phyloP scores from a whole-genome alignment of 345 rosid genomes.

The Citrus reticulata region DNA sequence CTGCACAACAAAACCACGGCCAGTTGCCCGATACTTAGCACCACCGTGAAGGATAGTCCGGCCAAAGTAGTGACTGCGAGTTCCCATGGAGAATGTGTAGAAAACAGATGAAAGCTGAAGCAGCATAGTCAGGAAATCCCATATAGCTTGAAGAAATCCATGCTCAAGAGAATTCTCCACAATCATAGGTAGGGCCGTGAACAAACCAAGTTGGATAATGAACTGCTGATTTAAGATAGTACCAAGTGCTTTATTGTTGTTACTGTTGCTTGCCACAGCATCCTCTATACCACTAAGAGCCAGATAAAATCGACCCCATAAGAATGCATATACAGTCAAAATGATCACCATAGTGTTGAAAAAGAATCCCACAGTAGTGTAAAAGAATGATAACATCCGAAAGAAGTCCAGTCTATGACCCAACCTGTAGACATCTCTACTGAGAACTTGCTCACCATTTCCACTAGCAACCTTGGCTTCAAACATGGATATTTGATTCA shows the following conservation, averaged over 20 bases:
- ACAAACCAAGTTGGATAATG: constrained; percentile 87
- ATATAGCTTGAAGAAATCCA: constrained; percentile 85
- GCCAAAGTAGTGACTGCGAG: constrained; percentile 93
- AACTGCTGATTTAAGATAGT: constrained; percentile 91
- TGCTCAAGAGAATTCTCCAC: constrained; percentile 93
- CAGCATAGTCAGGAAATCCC: constrained; percentile 97
- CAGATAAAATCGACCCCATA: constrained; percentile 94
- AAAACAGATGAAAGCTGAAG: constrained; percentile 93
- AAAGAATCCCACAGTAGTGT: constrained; percentile 91
- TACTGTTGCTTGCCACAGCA: constrained; percentile 46
- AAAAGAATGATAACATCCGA: constrained; percentile 93
- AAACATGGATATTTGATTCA: constrained; percentile 96
- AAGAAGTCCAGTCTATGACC: constrained; percentile 98
- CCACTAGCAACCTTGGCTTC: constrained; percentile 99
- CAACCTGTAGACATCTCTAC: constrained; percentile 95
- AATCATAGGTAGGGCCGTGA: constrained; percentile 97
- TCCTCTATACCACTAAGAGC: constrained; percentile 93
- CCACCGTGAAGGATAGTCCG: constrained; percentile 97
- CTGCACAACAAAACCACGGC: constrained; percentile 94
- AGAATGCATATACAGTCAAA: constrained; percentile 85
- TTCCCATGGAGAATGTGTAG: constrained; percentile 97
- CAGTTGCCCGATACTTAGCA: constrained; percentile 96
- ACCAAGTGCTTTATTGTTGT: constrained; percentile 71
- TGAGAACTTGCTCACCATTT: constrained; percentile 94
- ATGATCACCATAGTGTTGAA: constrained; percentile 93